These are phyloP conservation scores for Chlamydomonas schloesseri DNA, from an alignment of 139 green algal genomes.

Conservation along the genomic window DNA sequence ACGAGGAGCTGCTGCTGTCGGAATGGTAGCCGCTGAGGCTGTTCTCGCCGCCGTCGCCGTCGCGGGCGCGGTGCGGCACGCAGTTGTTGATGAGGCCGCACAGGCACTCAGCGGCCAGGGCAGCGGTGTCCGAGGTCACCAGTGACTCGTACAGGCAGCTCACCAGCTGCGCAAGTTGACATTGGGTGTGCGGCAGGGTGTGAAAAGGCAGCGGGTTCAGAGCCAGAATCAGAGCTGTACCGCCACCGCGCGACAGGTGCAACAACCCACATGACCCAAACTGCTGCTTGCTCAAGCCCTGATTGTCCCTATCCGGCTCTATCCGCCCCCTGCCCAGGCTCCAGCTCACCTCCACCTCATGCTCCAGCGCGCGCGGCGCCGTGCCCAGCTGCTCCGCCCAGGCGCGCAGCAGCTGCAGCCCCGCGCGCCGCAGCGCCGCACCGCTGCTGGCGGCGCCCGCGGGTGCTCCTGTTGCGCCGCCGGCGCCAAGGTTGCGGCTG, in stretches of 20 bases:
- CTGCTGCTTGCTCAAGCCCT: too few relatives aligned
- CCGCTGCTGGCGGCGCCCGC: not conserved
- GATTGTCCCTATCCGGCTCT: too few relatives aligned
- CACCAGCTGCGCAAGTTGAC: not conserved
- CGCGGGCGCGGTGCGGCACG: not conserved
- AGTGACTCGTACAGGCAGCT: conserved; percentile 7
- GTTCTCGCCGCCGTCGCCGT: not conserved
- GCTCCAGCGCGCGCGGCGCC: conserved; percentile 16
- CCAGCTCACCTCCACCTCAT: conserved; percentile 10
- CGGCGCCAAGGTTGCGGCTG: not conserved
- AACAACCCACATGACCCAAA: too few relatives aligned
- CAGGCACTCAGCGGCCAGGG: conserved; percentile 9
- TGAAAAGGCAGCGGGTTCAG: not conserved
- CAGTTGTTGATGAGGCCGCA: conserved; percentile 14
- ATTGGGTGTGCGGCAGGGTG: too few relatives aligned
- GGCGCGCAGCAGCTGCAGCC: conserved; percentile 25
- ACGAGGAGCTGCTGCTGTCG: not conserved
- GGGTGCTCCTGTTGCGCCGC: not conserved
- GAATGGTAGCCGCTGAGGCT: conserved; percentile 1
- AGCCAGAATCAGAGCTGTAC: too few relatives aligned
- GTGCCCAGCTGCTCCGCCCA: conserved; percentile 24
- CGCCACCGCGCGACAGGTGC: too few relatives aligned
- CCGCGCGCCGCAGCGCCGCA: conserved; percentile 6
- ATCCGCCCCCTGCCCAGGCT: too few relatives aligned
- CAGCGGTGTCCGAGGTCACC: not conserved